phyloP scores from a whole-genome alignment of 495 filamentous ascomycete species.

The Bathelium albidoporum region DNA sequence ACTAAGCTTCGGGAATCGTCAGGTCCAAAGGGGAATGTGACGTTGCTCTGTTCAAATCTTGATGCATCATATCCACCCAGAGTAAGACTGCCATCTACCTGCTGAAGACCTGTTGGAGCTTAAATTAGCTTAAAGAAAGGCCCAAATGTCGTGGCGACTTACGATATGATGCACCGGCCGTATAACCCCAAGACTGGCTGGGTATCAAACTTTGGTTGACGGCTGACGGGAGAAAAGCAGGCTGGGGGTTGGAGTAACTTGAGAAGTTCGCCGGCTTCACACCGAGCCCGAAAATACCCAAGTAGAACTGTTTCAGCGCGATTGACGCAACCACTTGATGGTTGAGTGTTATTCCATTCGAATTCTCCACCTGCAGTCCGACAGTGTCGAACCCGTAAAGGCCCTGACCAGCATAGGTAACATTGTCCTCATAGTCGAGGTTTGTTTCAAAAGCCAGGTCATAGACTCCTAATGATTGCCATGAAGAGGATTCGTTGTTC shows the following conservation, averaged over 20 bases:
- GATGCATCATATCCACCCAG: slow-evolving; percentile 30
- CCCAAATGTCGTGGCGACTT: not conserved
- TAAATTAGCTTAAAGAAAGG: not conserved
- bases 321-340: slow-evolving; percentile 41
- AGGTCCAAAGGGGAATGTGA: slow-evolving; percentile 19
- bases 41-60: slow-evolving; percentile 21
- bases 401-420: slow-evolving; percentile 16
- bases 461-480: slow-evolving; percentile 24
- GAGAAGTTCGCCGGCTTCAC: slow-evolving; percentile 41
- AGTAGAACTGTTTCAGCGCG: slow-evolving; percentile 39
- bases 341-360: slow-evolving; percentile 33
- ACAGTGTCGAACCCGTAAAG: slow-evolving; percentile 44
- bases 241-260: slow-evolving; percentile 32
- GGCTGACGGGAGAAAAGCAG: slow-evolving; percentile 34
- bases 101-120: not conserved
- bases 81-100: slow-evolving; percentile 22
- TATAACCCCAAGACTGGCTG: slow-evolving; percentile 25
- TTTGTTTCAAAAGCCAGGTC: slow-evolving; percentile 19
- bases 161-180: slow-evolving; percentile 27
- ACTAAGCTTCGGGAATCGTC: slow-evolving; percentile 18
- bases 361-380: slow-evolving; percentile 34
- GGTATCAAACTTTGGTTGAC: slow-evolving; percentile 18
- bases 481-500: slow-evolving; percentile 19
- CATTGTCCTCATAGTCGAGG: slow-evolving; percentile 28
- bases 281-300: slow-evolving; percentile 47